Conservation (phyloP, 257 asterid genomes). For the Solanum sejunctum region DNA sequence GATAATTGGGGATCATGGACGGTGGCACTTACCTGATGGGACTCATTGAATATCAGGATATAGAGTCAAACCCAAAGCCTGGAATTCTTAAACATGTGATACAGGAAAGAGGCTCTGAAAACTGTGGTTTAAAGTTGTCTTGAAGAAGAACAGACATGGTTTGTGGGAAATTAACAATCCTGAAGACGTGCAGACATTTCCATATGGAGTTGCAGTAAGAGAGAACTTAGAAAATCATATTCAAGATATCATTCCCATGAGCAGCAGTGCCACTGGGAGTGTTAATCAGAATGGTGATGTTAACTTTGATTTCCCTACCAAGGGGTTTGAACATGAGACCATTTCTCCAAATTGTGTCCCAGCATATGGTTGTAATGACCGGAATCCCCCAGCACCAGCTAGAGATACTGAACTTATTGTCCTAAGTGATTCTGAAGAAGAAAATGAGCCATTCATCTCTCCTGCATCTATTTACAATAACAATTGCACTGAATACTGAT, state of each 20-base stretch:
- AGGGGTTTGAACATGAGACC: slow-evolving; percentile 60
- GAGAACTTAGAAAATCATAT: neutral
- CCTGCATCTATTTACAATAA: slow-evolving; percentile 23
- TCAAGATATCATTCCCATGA: neutral
- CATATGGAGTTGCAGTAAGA: slow-evolving; percentile 22
- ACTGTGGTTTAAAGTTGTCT: too few relatives aligned
- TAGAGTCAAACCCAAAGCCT: too few relatives aligned
- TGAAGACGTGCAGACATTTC: slow-evolving; percentile 5
- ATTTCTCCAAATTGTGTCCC: slow-evolving; percentile 35
- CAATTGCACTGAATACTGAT: slow-evolving; percentile 8
- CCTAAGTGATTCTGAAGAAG: slow-evolving; percentile 89
- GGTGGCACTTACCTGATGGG: slow-evolving; percentile 90
- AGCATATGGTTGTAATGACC: slow-evolving; percentile 24
- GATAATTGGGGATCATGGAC: slow-evolving; percentile 67
- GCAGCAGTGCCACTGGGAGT: too few relatives aligned
- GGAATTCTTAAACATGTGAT: too few relatives aligned
- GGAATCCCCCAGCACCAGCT: slow-evolving; percentile 24
- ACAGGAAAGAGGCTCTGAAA: too few relatives aligned
- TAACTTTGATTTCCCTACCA: neutral
- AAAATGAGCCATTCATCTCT: slow-evolving; percentile 28
- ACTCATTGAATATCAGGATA: slow-evolving; percentile 21
- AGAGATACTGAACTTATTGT: slow-evolving; percentile 57
- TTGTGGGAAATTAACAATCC: too few relatives aligned
- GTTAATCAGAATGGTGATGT: too few relatives aligned
- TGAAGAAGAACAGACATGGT: too few relatives aligned